Base-by-base conservation (phyloP, 768 basidiomycete genomes). In the Paxillus involutus region DNA sequence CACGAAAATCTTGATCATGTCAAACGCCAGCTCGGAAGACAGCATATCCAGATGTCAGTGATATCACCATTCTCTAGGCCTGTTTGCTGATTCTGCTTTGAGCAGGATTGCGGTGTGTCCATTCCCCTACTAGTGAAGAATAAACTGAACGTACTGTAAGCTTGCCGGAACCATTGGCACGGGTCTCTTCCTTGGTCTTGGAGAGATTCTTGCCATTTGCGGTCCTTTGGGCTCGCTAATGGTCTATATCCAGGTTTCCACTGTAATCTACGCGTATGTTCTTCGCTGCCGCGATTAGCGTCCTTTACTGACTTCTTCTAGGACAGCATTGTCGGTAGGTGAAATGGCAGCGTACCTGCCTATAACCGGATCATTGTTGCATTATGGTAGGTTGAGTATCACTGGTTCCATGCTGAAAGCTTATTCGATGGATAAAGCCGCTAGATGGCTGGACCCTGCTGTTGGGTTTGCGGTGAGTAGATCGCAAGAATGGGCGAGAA, bases 371-470 rank as follows among this genome's bases (percentile, higher is more conserved):
- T 67, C 69, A 0, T 32, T 71, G 33, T 49, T 68, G 0, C 59
- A 64, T 13, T 71, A 65, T 14, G 61, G 69, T 69, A 37, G 19
- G 64, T 47, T n/a, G 10, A 30, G 4, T 39, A 24, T 29, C 6
- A 5, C 24, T 8, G 4, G 9, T 51, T 16, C 14, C 16, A 33
- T 24, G 13, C 12, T 8, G 5, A 4, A 24, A 14, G 9, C 17
- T 50, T 40, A 60, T 16, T 24, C 6, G 30, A 29, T 16, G 2
- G 47, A 40, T 17, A 17, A 43, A 70, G 69, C 62, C 37, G 69
- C 63, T 40, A 64, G 69, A 46, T 70, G 69, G 69, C 36, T 70
- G 43, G 69, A 70, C 49, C 69, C 69, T 21, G 69, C 69, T 4
- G 12, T 59, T 9, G 67, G 69, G 26, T 71, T 70, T 24, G 67